Percentiles rank a stretch among this genome's conserved stretches.
These are phyloP conservation scores for Candida silvicultrix DNA, from an alignment of 805 yeast species.

Conservation along the genomic window DNA sequence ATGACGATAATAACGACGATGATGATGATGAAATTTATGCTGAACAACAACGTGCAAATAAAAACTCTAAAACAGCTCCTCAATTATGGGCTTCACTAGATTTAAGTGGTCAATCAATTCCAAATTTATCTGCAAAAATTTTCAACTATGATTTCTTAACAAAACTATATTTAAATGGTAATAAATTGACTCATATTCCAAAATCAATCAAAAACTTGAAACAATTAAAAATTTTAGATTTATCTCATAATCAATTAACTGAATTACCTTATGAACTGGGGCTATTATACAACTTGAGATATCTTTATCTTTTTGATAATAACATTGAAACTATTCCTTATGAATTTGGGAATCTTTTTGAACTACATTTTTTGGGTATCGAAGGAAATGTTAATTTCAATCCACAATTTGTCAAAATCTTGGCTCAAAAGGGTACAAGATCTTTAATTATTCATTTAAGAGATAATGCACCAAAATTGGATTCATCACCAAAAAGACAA, in stretches of 20 bases:
- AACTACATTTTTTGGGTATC: slow-evolving; percentile 80
- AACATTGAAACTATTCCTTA: slow-evolving; percentile 67
- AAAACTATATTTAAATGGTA: slow-evolving; percentile 81
- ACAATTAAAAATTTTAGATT: slow-evolving; percentile 75
- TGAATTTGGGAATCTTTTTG: slow-evolving; percentile 81
- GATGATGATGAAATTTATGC: slow-evolving; percentile 5
- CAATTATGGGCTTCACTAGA: slow-evolving; percentile 96
- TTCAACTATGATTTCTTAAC: slow-evolving; percentile 82
- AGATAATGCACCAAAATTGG: slow-evolving; percentile 68
- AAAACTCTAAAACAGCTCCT: slow-evolving; percentile 36
- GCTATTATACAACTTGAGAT: slow-evolving; percentile 69
- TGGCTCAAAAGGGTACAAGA: slow-evolving; percentile 79
- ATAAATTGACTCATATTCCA: slow-evolving; percentile 67
- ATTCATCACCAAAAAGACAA: slow-evolving; percentile 66
- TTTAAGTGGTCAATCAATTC: slow-evolving; percentile 81
- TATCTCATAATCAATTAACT: slow-evolving; percentile 69
- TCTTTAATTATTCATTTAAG: slow-evolving; percentile 76
- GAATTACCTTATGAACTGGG: slow-evolving; percentile 85
- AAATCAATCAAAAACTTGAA: slow-evolving; percentile 57
- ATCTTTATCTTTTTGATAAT: slow-evolving; percentile 84
- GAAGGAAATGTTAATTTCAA: slow-evolving; percentile 85
- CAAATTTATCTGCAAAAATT: slow-evolving; percentile 61
- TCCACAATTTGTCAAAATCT: slow-evolving; percentile 50
- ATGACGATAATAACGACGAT: slow-evolving; percentile 15
- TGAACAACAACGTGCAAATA: slow-evolving; percentile 43